Conservation (phyloP, 2,329 filamentous ascomycete genomes). For the Chaetomium globosum region DNA sequence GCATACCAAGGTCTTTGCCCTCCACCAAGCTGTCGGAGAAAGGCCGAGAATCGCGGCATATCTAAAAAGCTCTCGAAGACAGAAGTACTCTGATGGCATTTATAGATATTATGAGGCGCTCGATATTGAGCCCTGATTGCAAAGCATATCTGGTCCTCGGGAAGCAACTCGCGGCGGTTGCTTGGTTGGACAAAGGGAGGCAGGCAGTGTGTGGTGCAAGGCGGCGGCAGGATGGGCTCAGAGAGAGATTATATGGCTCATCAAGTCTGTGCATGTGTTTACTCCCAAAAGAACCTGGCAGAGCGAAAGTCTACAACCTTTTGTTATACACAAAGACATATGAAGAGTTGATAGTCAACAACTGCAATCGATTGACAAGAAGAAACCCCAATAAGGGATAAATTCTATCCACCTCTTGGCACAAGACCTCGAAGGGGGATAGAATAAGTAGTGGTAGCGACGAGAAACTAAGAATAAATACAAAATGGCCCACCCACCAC, state of each 20-base stretch:
- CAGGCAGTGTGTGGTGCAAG: neutral
- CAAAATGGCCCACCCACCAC: constrained; percentile 16
- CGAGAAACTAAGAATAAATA: constrained; percentile 6
- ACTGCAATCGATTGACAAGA: too few relatives aligned
- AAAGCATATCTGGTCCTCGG: neutral
- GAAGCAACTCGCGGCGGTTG: neutral
- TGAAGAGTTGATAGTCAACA: too few relatives aligned
- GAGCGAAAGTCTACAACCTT: too few relatives aligned
- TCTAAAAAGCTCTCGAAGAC: constrained; percentile 64
- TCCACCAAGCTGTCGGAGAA: constrained; percentile 65
- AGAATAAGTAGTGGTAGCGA: neutral
- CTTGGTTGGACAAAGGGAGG: neutral
- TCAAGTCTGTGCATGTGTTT: too few relatives aligned
- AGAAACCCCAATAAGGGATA: neutral
- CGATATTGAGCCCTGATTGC: constrained; percentile 53
- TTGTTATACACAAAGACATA: too few relatives aligned
- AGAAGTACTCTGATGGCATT: constrained; percentile 65
- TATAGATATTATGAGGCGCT: constrained; percentile 75
- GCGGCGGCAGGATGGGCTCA: too few relatives aligned
- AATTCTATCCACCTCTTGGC: neutral
- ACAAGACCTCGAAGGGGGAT: neutral
- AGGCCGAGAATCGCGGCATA: constrained; percentile 69
- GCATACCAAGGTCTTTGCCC: constrained; percentile 63
- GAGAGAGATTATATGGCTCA: too few relatives aligned
- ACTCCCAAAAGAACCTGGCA: too few relatives aligned